phyloP scores from a whole-genome alignment of 164 flowering plant genomes.

The Umbellularia californica region DNA sequence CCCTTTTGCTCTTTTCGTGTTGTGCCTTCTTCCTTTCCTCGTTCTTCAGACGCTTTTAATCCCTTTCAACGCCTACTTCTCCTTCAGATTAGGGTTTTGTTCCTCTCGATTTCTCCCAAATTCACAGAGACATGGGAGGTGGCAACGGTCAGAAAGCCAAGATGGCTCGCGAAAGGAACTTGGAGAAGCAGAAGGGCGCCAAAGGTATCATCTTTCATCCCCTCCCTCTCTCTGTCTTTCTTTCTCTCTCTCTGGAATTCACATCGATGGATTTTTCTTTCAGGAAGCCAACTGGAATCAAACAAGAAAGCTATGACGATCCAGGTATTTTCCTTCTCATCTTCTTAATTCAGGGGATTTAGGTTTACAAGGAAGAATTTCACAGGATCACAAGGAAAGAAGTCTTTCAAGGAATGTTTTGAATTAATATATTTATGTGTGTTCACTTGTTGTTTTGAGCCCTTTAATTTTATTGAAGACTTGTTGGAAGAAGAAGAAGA shows the following conservation, averaged over 20 bases:
- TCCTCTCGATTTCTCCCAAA: background rate
- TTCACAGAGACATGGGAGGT: constrained; percentile 9
- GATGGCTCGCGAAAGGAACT: constrained; percentile 20
- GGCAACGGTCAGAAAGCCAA: constrained; percentile 19
- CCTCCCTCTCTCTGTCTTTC: background rate
- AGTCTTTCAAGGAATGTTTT: no score
- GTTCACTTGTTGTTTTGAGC: no score
- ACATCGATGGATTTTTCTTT: background rate
- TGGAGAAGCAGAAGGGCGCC: constrained; percentile 16
- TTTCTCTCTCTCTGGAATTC: background rate
- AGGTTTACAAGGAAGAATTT: background rate
- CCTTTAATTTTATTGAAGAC: no score
- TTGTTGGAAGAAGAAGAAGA: no score
- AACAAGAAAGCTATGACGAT: constrained; percentile 11
- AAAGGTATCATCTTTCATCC: background rate
- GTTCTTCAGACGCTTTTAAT: no score
- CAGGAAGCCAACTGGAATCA: constrained; percentile 15
- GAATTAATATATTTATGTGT: no score
- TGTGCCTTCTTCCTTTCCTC: no score
- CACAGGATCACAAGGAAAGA: background rate
- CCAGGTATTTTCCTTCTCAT: background rate
- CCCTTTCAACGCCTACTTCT: background rate
- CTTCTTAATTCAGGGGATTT: background rate
- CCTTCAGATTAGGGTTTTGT: background rate
- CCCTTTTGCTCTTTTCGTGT: no score